Conservation (phyloP, 257 asterid species). For the Nicotiana tomentosiformis region DNA sequence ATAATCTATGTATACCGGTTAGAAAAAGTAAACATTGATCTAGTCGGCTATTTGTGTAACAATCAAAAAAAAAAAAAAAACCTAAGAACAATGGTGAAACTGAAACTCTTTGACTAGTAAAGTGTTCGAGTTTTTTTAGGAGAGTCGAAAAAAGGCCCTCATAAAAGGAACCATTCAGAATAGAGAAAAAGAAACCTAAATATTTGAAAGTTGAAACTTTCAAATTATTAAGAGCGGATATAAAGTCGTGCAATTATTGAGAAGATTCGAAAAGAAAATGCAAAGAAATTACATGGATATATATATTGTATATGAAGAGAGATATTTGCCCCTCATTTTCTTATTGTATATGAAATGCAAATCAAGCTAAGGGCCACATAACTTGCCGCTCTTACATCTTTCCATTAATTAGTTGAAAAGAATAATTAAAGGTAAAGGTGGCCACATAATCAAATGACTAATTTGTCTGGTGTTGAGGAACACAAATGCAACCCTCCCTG, state of each 20-base stretch:
- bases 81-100: neutral
- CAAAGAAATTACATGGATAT: neutral
- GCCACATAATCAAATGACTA: neutral
- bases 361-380: neutral
- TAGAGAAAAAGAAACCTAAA: neutral
- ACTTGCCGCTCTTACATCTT: neutral
- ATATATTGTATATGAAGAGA: neutral
- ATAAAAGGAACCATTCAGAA: neutral
- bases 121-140: too few relatives aligned
- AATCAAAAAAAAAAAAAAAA: neutral
- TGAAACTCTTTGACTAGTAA: neutral
- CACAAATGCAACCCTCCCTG: neutral
- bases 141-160: neutral
- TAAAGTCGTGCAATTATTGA: neutral
- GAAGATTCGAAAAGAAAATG: neutral
- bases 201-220: neutral
- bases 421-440: neutral
- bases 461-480: slow-evolving; percentile 1
- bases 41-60: too few relatives aligned
- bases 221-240: neutral
- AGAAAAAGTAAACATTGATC: too few relatives aligned
- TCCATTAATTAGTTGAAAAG: neutral
- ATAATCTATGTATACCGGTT: too few relatives aligned
- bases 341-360: neutral
- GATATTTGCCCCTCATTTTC: neutral